phyloP scores from a whole-genome alignment of 202 grass and related monocot species.

The Carex arenaria region DNA sequence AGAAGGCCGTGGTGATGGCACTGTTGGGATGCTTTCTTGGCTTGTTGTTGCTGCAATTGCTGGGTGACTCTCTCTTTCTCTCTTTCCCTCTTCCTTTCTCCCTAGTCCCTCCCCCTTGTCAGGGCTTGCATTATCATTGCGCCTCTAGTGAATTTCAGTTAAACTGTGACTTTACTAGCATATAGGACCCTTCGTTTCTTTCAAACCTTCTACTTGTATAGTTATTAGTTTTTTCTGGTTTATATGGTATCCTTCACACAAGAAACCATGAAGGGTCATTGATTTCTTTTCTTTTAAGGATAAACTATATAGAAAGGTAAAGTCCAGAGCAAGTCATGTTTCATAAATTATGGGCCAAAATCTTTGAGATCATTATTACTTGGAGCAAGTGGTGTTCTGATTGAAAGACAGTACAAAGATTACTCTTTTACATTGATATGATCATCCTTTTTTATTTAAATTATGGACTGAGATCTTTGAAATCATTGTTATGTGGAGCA shows the following conservation, averaged over 20 bases:
- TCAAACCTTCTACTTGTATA: not conserved
- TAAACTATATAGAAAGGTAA: not conserved
- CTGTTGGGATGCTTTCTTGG: conserved; percentile 94
- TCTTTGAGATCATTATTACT: not conserved
- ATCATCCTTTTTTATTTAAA: not conserved
- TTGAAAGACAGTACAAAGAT: not conserved
- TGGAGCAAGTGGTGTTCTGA: not conserved
- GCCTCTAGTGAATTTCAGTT: not conserved
- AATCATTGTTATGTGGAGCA: not conserved
- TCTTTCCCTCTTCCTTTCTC: no score
- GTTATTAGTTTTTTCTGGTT: not conserved
- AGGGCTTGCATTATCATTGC: not conserved
- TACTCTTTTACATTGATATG: not conserved
- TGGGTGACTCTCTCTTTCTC: conserved; percentile 37
- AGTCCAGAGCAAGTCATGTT: not conserved
- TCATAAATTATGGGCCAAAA: not conserved
- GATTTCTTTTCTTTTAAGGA: not conserved
- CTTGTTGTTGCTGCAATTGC: conserved; percentile 90
- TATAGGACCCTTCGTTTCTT: not conserved
- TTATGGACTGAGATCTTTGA: not conserved
- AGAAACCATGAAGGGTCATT: not conserved
- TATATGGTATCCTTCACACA: not conserved
- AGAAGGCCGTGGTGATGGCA: conserved; percentile 80
- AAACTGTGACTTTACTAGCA: not conserved
- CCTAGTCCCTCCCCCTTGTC: not conserved